Percentiles rank a stretch among this genome's conserved stretches.
phyloP scores from a whole-genome alignment of 1,139 yeast genomes.

The Saccharomyces hybrid region DNA sequence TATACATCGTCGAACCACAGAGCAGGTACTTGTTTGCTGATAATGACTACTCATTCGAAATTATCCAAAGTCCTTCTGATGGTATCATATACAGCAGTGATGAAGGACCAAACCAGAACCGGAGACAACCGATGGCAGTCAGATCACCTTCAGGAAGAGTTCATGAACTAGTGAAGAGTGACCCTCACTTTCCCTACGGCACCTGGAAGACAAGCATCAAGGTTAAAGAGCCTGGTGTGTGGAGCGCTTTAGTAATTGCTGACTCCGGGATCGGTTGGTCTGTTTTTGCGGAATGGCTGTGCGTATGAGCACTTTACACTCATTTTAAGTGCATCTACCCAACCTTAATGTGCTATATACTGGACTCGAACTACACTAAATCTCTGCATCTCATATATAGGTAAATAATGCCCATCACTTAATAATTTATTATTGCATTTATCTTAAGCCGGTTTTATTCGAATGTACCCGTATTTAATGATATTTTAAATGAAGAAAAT shows the following conservation, averaged over 20 bases:
- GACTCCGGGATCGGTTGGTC: slow-evolving; percentile 82
- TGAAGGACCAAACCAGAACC: slow-evolving; percentile 37
- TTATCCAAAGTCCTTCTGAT: slow-evolving; percentile 56
- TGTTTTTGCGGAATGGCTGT: slow-evolving; percentile 87
- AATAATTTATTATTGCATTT: not conserved
- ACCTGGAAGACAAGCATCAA: slow-evolving; percentile 52
- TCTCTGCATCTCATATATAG: not conserved
- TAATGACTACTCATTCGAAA: slow-evolving; percentile 55
- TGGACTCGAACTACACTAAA: too few relatives aligned
- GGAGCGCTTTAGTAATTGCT: slow-evolving; percentile 77
- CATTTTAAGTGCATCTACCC: not conserved
- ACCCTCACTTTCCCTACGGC: slow-evolving; percentile 41
- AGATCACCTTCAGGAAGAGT: slow-evolving; percentile 83
- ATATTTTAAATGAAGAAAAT: not conserved
- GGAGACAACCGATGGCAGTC: slow-evolving; percentile 47
- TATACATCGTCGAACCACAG: slow-evolving; percentile 82
- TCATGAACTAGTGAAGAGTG: slow-evolving; percentile 48
- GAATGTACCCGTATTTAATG: not conserved
- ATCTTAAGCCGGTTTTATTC: not conserved
- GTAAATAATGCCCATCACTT: not conserved
- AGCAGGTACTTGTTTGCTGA: slow-evolving; percentile 50
- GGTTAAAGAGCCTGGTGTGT: slow-evolving; percentile 65
- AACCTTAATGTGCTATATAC: too few relatives aligned
- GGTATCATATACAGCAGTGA: slow-evolving; percentile 41
- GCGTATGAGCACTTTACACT: slow-evolving; percentile 31